Conservation (phyloP, 345 rosid genomes). For the Microcos paniculata region DNA sequence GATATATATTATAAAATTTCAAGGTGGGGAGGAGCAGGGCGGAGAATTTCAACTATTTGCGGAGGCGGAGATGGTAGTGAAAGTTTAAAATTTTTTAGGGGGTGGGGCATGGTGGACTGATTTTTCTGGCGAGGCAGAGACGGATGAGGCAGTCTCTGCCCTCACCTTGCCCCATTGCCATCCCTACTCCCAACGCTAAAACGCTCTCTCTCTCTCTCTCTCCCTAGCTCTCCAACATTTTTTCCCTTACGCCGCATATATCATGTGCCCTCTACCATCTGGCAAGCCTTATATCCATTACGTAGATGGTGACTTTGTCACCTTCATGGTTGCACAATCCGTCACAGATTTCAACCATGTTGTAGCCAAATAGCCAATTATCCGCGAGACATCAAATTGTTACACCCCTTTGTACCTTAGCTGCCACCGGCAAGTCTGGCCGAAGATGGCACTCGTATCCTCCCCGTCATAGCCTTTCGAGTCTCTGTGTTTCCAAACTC, state of each 20-base stretch:
- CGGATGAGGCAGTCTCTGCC: too few species aligned
- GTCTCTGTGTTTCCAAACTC: slow-evolving; percentile 35
- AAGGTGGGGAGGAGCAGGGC: too few species aligned
- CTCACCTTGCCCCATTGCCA: too few species aligned
- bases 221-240: slow-evolving; percentile 41
- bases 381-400: slow-evolving; percentile 20
- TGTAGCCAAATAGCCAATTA: slow-evolving; percentile 19
- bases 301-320: slow-evolving; percentile 34
- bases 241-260: slow-evolving; percentile 39
- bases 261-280: slow-evolving; percentile 28
- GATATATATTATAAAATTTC: too few species aligned
- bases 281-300: slow-evolving; percentile 32
- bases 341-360: slow-evolving; percentile 27
- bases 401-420: slow-evolving; percentile 30
- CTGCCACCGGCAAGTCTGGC: slow-evolving; percentile 17
- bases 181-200: slow-evolving; percentile 43
- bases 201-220: slow-evolving; percentile 52
- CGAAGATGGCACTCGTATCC: neutral
- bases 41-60: too few species aligned
- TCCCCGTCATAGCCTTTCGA: slow-evolving; percentile 30
- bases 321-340: slow-evolving; percentile 35
- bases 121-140: too few species aligned
- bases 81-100: too few species aligned
- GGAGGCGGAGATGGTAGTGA: too few species aligned
- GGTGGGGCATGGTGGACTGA: too few species aligned